Conservation (phyloP, 371 early-diverging fungal species). For the Lichtheimia ornata region DNA sequence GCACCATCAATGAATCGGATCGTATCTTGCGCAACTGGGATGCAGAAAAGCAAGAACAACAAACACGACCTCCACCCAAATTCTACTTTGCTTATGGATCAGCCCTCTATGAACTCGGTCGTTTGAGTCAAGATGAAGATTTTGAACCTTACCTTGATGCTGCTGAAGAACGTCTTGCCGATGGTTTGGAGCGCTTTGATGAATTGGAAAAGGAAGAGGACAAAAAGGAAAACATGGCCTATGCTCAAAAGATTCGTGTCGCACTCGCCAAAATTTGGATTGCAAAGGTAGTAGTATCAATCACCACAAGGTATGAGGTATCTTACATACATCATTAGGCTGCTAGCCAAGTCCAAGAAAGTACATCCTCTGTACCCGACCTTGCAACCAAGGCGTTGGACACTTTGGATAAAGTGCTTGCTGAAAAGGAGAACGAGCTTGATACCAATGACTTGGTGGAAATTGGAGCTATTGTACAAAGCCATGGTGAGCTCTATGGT, state of each 20-base stretch:
- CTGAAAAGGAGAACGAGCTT: neutral
- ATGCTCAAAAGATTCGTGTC: constrained; percentile 28
- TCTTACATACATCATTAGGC: constrained; percentile 12
- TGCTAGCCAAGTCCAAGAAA: constrained; percentile 23
- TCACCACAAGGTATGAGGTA: neutral
- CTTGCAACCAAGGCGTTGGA: constrained; percentile 26
- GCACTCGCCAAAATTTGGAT: constrained; percentile 40
- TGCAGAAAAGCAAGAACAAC: constrained; percentile 7
- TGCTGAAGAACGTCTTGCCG: constrained; percentile 45
- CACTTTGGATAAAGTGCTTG: constrained; percentile 17
- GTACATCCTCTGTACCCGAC: constrained; percentile 24
- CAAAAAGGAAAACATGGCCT: constrained; percentile 13
- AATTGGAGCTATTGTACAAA: constrained; percentile 31
- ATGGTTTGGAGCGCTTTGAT: constrained; percentile 26
- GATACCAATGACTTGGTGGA: constrained; percentile 22
- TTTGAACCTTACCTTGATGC: constrained; percentile 45
- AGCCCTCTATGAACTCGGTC: constrained; percentile 57
- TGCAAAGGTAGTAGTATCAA: constrained; percentile 30
- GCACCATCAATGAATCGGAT: constrained; percentile 65
- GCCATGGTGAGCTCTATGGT: constrained; percentile 34
- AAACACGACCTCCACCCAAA: constrained; percentile 36
- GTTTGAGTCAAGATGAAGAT: constrained; percentile 45
- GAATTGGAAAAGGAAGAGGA: constrained; percentile 15
- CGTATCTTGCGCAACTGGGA: constrained; percentile 60
- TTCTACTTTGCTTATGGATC: constrained; percentile 62